phyloP scores from a whole-genome alignment of 345 rosid genomes.

The Capsella bursapastoris region DNA sequence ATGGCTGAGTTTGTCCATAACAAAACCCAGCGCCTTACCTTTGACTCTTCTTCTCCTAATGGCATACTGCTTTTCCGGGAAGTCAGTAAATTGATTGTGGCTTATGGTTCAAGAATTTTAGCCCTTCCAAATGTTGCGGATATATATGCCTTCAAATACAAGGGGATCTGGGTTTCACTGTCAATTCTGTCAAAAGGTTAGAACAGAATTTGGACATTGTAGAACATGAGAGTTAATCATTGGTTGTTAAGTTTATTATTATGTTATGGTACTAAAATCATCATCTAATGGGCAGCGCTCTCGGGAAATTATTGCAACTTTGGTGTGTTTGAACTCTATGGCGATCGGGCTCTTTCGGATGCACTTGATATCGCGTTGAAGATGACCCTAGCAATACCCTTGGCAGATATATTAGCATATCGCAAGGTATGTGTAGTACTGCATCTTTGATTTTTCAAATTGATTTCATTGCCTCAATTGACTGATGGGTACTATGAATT shows the following conservation, averaged over 20 bases:
- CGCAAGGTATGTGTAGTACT: slow-evolving; percentile 64
- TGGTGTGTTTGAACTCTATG: slow-evolving; percentile 97
- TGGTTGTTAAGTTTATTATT: slow-evolving; percentile 1
- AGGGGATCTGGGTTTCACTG: slow-evolving; percentile 97
- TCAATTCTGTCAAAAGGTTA: slow-evolving; percentile 92
- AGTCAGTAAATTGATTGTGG: slow-evolving; percentile 95
- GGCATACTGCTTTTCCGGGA: slow-evolving; percentile 99
- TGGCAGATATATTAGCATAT: slow-evolving; percentile 89
- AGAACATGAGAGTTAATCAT: slow-evolving; percentile 15
- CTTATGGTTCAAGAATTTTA: slow-evolving; percentile 93
- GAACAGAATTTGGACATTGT: slow-evolving; percentile 37
- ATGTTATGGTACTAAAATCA: slow-evolving; percentile 13
- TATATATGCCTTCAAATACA: slow-evolving; percentile 93
- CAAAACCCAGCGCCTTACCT: slow-evolving; percentile 93
- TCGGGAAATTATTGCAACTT: slow-evolving; percentile 94
- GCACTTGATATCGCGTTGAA: slow-evolving; percentile 90
- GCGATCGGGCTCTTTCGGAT: slow-evolving; percentile 96
- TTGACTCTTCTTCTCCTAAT: slow-evolving; percentile 97
- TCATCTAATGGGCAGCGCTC: slow-evolving; percentile 67
- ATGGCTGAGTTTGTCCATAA: slow-evolving; percentile 98
- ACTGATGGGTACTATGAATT: slow-evolving; percentile 2
- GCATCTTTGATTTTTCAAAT: background rate
- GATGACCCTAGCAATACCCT: slow-evolving; percentile 90
- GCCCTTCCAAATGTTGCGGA: slow-evolving; percentile 94
- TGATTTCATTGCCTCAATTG: slow-evolving; percentile 10